Evolutionary conservation across 108 stramenopile genomes (phyloP), one percentile per base, ranked within the genome.

Genomic region (Conticribra guillardii): DNA sequence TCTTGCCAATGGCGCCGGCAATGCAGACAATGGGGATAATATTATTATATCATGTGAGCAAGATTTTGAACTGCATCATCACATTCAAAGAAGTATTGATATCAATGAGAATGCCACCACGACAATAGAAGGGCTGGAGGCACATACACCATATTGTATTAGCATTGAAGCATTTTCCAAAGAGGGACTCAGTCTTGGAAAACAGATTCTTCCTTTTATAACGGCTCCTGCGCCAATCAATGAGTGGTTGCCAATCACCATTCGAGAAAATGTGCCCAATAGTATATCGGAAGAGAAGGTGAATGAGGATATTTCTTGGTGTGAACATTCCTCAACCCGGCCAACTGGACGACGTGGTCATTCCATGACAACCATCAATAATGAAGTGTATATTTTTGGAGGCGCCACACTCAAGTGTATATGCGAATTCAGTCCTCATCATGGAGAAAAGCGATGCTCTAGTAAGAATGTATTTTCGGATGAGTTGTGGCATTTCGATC

Each of bases 371-470:
- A 27, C 50, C 4, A 34, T 67, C 15, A 67, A 79, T 33, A 55
- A 67, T 54, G 34, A 73, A 33, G 72, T 79, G 21, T 79, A 79
- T 33, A 65, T 79, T 5, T 79, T 79, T 29, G 78, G 78, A 0
- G 78, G 78, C 21, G 58, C 59, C 0, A 66, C 71, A 5, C 21
- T 66, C 14, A 60, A 60, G 31, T 79, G 78, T 32, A 15, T 67
- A 45, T 79, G 78, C 49, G 27, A 50, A 28, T n/a, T 21, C 24
- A 27, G 60, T 32, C 18, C 49, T 8, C 31, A 32, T 14, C 8
- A 51, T 19, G n/a, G 19, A 2, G 21, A 57, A 18, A 48, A 60
- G 17, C 24, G 4, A 15, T 79, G 78, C 44, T 50, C 47, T 0
- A 48, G 22, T 1, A 53, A 67, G 15, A 60, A 60, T 54, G 64